A percentile compares a stretch with the other conserved stretches of the same genome.
These are phyloP conservation scores for Dendrobium huoshanense DNA, from an alignment of 106 monocot genomes.

Conservation along the genomic window DNA sequence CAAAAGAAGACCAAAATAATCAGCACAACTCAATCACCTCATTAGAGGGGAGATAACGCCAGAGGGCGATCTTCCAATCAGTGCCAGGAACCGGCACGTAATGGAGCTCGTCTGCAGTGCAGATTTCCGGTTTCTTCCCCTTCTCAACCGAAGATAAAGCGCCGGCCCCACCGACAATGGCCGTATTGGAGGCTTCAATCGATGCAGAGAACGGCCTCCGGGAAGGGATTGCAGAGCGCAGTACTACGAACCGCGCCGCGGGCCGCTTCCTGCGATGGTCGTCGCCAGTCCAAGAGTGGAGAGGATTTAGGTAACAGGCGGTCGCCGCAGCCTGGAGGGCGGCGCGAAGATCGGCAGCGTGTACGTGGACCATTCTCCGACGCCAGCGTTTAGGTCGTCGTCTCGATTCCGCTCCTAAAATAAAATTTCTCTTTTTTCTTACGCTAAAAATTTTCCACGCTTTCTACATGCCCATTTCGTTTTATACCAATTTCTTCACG, in stretches of 20 bases:
- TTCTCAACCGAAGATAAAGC: neutral
- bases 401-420: neutral
- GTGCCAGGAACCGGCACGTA: slow-evolving; percentile 55
- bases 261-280: neutral
- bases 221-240: neutral
- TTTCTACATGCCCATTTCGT: no score
- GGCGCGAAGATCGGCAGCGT: slow-evolving; percentile 27
- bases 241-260: neutral
- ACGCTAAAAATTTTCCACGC: no score
- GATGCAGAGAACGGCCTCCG: neutral
- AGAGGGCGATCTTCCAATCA: slow-evolving; percentile 69
- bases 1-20: neutral
- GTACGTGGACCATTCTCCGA: slow-evolving; percentile 8
- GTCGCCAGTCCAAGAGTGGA: neutral
- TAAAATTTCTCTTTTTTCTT: neutral
- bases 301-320: slow-evolving; percentile 14
- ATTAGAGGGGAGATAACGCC: slow-evolving; percentile 49
- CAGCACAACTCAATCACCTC: slow-evolving; percentile 20
- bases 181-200: neutral
- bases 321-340: slow-evolving; percentile 37
- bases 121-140: slow-evolving; percentile 22
- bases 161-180: neutral
- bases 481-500: no score
- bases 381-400: neutral
- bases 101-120: slow-evolving; percentile 84